phyloP scores from a whole-genome alignment of 495 filamentous ascomycete genomes.

The Xylaria sp. region DNA sequence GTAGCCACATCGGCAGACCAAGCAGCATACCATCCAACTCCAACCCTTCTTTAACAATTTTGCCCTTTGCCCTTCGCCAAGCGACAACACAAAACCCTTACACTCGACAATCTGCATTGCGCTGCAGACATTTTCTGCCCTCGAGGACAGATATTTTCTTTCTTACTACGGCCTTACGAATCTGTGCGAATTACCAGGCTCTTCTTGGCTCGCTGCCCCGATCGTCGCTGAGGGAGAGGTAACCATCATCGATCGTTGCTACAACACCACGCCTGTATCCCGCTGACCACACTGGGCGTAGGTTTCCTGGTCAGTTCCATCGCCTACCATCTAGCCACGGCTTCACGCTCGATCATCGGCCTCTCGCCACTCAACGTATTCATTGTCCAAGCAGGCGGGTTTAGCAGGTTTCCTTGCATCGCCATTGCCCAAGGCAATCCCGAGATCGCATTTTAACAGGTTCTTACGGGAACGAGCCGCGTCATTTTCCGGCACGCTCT shows the following conservation, averaged over 20 bases:
- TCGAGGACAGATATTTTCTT: conserved; percentile 8
- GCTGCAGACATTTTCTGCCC: conserved; percentile 6
- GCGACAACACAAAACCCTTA: conserved; percentile 8
- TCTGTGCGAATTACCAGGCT: not conserved
- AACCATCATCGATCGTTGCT: not conserved
- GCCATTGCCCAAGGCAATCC: not conserved
- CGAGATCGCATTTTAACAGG: not conserved
- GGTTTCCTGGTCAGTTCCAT: conserved; percentile 2
- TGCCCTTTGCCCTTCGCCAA: conserved; percentile 9
- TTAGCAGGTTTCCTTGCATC: not conserved
- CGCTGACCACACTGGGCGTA: conserved; percentile 10
- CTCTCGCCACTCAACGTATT: too few relatives aligned
- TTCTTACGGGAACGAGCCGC: conserved; percentile 24
- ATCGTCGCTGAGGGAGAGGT: not conserved
- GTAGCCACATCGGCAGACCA: not conserved
- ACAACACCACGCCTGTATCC: not conserved
- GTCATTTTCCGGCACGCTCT: conserved; percentile 36
- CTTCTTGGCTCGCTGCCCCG: not conserved
- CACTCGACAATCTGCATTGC: conserved; percentile 10
- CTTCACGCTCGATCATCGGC: not conserved
- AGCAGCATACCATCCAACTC: not conserved
- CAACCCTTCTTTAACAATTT: conserved; percentile 19
- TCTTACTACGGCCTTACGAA: not conserved
- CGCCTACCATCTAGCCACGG: not conserved
- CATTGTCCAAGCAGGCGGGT: not conserved